A percentile compares a stretch with the other conserved stretches of the same genome.
phyloP scores from a whole-genome alignment of 148 eudicot genomes.

The Dianthus caryophyllus region DNA sequence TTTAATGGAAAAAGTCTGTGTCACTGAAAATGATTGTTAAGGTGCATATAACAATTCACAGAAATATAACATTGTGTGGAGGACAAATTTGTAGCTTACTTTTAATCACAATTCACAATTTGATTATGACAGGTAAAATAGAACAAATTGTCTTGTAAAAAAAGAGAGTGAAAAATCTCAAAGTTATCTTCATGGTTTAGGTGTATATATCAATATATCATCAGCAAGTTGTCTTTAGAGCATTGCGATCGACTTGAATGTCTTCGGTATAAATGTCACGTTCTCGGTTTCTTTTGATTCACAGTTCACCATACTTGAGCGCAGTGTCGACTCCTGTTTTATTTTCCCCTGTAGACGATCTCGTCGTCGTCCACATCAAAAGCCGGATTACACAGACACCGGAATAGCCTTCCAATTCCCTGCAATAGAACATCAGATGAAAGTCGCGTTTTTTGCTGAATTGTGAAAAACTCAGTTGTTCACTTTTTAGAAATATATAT shows the following conservation, averaged over 20 bases:
- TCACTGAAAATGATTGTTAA: too few species aligned
- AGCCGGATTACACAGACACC: slow-evolving; percentile 89
- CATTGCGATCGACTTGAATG: not conserved
- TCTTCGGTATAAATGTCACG: not conserved
- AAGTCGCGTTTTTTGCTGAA: not conserved
- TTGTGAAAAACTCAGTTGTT: not conserved
- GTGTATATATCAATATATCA: not conserved
- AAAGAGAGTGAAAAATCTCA: not conserved
- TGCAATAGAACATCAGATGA: slow-evolving; percentile 23
- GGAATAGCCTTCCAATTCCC: slow-evolving; percentile 86
- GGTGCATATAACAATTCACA: not conserved
- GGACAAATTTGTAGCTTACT: not conserved
- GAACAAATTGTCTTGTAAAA: not conserved
- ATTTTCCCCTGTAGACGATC: slow-evolving; percentile 77
- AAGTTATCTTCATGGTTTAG: not conserved
- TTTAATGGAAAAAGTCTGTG: too few species aligned
- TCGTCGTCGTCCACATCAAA: slow-evolving; percentile 90
- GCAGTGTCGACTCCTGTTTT: slow-evolving; percentile 12
- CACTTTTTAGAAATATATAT: too few species aligned
- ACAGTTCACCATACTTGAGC: not conserved
- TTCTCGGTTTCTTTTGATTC: not conserved
- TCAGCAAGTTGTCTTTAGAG: not conserved
- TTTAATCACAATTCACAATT: not conserved
- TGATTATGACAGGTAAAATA: not conserved
- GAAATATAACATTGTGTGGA: not conserved